These are phyloP conservation scores for Teratosphaeria epicoccoides DNA, from an alignment of 2,329 filamentous ascomycete species.

Conservation along the genomic window DNA sequence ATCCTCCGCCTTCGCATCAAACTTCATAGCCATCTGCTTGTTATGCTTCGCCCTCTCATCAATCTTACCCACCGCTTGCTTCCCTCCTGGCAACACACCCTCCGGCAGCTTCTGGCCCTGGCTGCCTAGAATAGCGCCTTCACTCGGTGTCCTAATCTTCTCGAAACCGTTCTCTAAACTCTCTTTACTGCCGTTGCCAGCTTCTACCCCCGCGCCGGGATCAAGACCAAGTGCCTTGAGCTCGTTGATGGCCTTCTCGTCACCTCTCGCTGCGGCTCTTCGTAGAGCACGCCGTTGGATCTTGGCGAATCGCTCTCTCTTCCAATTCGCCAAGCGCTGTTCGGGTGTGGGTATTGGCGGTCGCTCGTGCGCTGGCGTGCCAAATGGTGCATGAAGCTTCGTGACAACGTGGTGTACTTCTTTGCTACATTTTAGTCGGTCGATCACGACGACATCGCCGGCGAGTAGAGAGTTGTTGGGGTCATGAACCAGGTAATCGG, in stretches of 20 bases:
- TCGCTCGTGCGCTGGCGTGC: slow-evolving; percentile 51
- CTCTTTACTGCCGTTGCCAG: slow-evolving; percentile 19
- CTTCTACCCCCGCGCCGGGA: slow-evolving; percentile 18
- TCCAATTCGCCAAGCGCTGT: slow-evolving; percentile 47
- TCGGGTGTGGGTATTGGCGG: slow-evolving; percentile 55
- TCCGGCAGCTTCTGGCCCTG: slow-evolving; percentile 25
- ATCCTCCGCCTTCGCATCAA: slow-evolving; percentile 17
- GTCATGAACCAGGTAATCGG: slow-evolving; percentile 65
- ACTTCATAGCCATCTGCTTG: slow-evolving; percentile 17
- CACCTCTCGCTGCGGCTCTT: slow-evolving; percentile 20
- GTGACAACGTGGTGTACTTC: slow-evolving; percentile 63
- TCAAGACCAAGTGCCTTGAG: slow-evolving; percentile 20
- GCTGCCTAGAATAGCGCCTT: slow-evolving; percentile 17
- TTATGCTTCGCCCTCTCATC: slow-evolving; percentile 20
- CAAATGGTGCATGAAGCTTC: slow-evolving; percentile 62
- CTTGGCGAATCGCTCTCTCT: slow-evolving; percentile 48
- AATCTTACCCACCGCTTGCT: slow-evolving; percentile 22
- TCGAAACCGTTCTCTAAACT: slow-evolving; percentile 14
- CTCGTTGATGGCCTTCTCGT: slow-evolving; percentile 18
- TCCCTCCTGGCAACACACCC: slow-evolving; percentile 23
- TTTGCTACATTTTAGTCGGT: slow-evolving; percentile 56
- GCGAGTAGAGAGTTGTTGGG: slow-evolving; percentile 60
- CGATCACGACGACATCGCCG: slow-evolving; percentile 66
- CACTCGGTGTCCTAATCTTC: slow-evolving; percentile 11
- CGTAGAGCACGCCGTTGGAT: slow-evolving; percentile 31